These are phyloP conservation scores for Porcisia deanei DNA, from an alignment of 208 protist species.

Conservation along the genomic window DNA sequence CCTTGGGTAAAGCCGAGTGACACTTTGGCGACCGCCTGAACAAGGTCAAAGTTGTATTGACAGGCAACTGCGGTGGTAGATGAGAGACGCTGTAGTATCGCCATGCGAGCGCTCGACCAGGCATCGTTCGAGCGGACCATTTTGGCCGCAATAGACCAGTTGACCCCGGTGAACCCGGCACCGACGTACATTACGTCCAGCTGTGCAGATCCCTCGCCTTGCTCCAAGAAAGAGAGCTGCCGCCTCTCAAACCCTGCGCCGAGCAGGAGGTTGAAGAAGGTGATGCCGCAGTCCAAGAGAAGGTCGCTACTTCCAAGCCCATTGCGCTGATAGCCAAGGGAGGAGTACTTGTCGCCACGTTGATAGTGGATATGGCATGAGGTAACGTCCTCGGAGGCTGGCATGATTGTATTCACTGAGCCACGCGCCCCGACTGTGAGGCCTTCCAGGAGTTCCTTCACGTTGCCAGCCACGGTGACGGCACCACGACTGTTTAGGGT, in stretches of 20 bases:
- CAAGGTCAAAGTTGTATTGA: constrained; percentile 71
- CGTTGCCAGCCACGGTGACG: constrained; percentile 41
- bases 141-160: constrained; percentile 84
- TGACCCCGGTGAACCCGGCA: constrained; percentile 71
- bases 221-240: constrained; percentile 81
- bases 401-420: constrained; percentile 78
- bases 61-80: constrained; percentile 71
- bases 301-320: constrained; percentile 86
- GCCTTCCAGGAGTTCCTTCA: constrained; percentile 71
- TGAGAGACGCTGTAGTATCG: constrained; percentile 64
- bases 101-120: constrained; percentile 70
- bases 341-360: constrained; percentile 75
- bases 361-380: constrained; percentile 61
- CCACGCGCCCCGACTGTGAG: constrained; percentile 55
- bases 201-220: constrained; percentile 58
- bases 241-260: constrained; percentile 85
- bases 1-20: constrained; percentile 80
- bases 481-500: constrained; percentile 62
- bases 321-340: constrained; percentile 75
- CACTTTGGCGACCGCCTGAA: constrained; percentile 46
- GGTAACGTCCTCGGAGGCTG: constrained; percentile 82
- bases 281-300: constrained; percentile 79
- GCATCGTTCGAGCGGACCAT: constrained; percentile 69
- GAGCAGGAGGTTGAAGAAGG: constrained; percentile 80
- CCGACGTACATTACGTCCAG: constrained; percentile 83